A percentile compares a stretch with the other conserved stretches of the same genome.
phyloP scores from a whole-genome alignment of 1,284 basidiomycete species.

The Mycena citricolor region DNA sequence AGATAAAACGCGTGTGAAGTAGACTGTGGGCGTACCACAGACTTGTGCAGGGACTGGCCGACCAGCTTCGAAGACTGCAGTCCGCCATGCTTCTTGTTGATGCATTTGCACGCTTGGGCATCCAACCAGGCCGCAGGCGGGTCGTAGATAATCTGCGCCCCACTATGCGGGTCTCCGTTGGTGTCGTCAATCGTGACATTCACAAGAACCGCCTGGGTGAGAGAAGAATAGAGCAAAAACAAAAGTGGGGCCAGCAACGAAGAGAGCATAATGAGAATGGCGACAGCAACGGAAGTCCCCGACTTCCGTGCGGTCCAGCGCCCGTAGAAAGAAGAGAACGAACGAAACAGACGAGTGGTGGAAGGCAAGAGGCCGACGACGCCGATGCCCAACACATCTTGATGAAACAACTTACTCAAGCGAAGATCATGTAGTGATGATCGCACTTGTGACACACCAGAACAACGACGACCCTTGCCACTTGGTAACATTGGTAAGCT shows the following conservation, averaged over 20 bases:
- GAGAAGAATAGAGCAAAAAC: conserved; percentile 12
- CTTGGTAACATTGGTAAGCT: too few species aligned
- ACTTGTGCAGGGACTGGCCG: conserved; percentile 18
- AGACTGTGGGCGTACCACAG: conserved; percentile 18
- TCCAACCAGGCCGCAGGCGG: conserved; percentile 32
- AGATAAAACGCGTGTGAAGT: conserved; percentile 28
- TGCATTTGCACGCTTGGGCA: conserved; percentile 23
- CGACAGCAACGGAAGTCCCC: conserved; percentile 14
- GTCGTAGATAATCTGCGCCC: conserved; percentile 28
- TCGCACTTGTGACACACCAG: too few species aligned
- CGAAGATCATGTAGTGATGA: too few species aligned
- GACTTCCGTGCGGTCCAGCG: conserved; percentile 21
- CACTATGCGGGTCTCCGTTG: conserved; percentile 36
- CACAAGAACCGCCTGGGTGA: conserved; percentile 28
- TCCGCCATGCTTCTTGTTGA: conserved; percentile 23
- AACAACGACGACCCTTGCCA: too few species aligned
- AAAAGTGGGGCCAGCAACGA: too few species aligned
- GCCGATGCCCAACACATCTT: too few species aligned
- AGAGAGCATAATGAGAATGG: conserved; percentile 14
- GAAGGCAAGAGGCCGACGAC: too few species aligned
- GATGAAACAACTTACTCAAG: too few species aligned
- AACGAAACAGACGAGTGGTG: too few species aligned
- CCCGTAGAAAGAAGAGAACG: conserved; percentile 2
- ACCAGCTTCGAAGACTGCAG: conserved; percentile 22
- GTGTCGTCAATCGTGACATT: conserved; percentile 47